These are phyloP conservation scores for Coemansia sp. DNA, from an alignment of 192 early-diverging fungal genomes.

Conservation along the genomic window DNA sequence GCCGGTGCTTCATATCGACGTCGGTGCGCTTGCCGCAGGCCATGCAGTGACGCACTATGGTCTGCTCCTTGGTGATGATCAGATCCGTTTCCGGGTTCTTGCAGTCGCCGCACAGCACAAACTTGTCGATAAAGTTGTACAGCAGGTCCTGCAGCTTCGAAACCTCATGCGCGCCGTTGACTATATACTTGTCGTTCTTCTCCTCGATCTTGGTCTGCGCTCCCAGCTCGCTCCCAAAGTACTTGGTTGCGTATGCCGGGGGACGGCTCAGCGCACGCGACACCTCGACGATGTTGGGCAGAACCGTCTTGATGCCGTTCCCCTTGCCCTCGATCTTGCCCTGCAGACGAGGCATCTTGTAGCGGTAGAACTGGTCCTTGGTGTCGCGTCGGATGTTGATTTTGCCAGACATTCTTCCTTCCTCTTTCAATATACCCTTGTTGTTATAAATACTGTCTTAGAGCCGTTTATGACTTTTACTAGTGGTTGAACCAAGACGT, in stretches of 20 bases:
- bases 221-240: constrained; percentile 95
- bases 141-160: constrained; percentile 77
- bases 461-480: background rate
- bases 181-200: constrained; percentile 87
- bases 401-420: constrained; percentile 58
- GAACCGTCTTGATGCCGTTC: constrained; percentile 98
- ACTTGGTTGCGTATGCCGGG: constrained; percentile 82
- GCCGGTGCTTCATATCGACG: constrained; percentile 86
- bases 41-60: constrained; percentile 75
- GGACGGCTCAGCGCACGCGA: constrained; percentile 85
- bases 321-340: constrained; percentile 95
- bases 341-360: constrained; percentile 95
- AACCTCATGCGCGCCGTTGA: constrained; percentile 93
- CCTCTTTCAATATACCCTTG: background rate
- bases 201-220: constrained; percentile 89
- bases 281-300: constrained; percentile 95
- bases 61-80: constrained; percentile 59
- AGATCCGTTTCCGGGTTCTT: constrained; percentile 97
- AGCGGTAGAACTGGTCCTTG: constrained; percentile 94
- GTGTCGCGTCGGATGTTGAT: constrained; percentile 88
- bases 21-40: constrained; percentile 84
- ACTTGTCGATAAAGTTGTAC: constrained; percentile 90
- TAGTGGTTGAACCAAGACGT: constrained; percentile 1
- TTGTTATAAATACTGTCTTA: background rate
- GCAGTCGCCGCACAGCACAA: constrained; percentile 89